phyloP scores from a whole-genome alignment of 2,329 filamentous ascomycete species.

The Simplicillium aogashimaense region DNA sequence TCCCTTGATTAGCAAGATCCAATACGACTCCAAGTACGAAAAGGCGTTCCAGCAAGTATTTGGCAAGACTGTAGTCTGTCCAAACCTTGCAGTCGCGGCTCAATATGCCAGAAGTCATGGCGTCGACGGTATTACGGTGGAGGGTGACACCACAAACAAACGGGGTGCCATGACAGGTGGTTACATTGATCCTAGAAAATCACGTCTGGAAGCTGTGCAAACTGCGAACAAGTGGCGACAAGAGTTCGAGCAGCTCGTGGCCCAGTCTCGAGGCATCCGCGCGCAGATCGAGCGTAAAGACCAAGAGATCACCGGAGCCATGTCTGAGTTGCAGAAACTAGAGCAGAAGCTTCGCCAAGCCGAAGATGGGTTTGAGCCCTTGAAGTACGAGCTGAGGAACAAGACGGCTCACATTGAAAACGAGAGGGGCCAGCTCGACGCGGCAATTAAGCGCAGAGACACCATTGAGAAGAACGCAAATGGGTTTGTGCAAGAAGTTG shows the following conservation, averaged over 20 bases:
- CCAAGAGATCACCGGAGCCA: conserved; percentile 80
- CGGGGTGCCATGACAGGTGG: conserved; percentile 92
- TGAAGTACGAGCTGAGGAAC: conserved; percentile 65
- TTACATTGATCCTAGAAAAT: conserved; percentile 78
- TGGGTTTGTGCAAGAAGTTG: conserved; percentile 64
- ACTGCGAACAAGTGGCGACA: conserved; percentile 65
- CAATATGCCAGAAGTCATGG: conserved; percentile 90
- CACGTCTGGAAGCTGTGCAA: conserved; percentile 76
- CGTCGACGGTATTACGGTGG: conserved; percentile 85
- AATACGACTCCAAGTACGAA: conserved; percentile 67
- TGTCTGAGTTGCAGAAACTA: conserved; percentile 72
- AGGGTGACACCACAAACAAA: conserved; percentile 91
- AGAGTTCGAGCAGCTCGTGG: conserved; percentile 59
- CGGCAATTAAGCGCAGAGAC: conserved; percentile 53
- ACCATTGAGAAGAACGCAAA: conserved; percentile 68
- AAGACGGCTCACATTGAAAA: conserved; percentile 69
- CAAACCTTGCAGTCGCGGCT: conserved; percentile 74
- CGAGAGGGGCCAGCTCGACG: conserved; percentile 63
- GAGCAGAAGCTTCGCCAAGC: conserved; percentile 70
- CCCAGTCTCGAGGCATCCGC: conserved; percentile 55
- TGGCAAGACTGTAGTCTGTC: conserved; percentile 88
- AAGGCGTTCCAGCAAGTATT: conserved; percentile 91
- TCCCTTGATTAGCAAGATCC: conserved; percentile 75
- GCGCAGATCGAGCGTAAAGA: conserved; percentile 67
- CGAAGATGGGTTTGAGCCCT: conserved; percentile 71